Conservation (phyloP, 306 rosid species). For the Mucuna pruriens region DNA sequence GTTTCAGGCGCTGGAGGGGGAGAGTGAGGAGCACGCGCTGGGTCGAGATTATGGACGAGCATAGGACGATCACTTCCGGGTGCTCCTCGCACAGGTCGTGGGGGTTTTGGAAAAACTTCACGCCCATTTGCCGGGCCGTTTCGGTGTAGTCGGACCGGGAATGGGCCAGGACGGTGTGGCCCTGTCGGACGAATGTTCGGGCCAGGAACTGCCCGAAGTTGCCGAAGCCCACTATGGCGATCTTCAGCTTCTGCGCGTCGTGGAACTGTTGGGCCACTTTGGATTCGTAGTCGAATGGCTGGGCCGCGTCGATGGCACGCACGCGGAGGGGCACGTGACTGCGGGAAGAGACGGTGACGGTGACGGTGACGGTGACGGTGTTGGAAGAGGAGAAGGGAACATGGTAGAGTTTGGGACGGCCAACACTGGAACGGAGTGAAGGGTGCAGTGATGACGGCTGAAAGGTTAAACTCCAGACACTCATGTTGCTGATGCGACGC, state of each 20-base stretch:
- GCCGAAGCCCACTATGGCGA: slow-evolving; percentile 47
- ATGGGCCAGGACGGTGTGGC: slow-evolving; percentile 75
- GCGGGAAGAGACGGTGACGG: neutral
- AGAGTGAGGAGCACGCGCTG: slow-evolving; percentile 59
- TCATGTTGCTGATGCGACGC: too few relatives aligned
- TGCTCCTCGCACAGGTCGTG: slow-evolving; percentile 87
- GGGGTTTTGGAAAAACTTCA: slow-evolving; percentile 58
- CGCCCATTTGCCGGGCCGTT: slow-evolving; percentile 55
- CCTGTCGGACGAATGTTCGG: slow-evolving; percentile 60
- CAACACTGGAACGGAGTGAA: too few relatives aligned
- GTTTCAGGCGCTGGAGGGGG: slow-evolving; percentile 70
- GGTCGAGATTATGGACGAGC: slow-evolving; percentile 72
- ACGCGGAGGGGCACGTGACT: slow-evolving; percentile 34
- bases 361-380: too few relatives aligned
- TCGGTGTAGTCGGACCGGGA: slow-evolving; percentile 69
- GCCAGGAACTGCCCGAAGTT: slow-evolving; percentile 89
- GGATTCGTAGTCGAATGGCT: slow-evolving; percentile 66
- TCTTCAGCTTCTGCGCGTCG: slow-evolving; percentile 58
- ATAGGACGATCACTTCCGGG: slow-evolving; percentile 75
- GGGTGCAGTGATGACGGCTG: too few relatives aligned
- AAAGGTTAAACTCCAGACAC: too few relatives aligned
- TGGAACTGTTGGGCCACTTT: slow-evolving; percentile 58
- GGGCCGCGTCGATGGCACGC: slow-evolving; percentile 77
- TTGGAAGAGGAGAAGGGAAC: too few relatives aligned
- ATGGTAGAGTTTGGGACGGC: too few relatives aligned